A percentile compares a stretch with the other conserved stretches of the same genome.
Conservation (phyloP, 2,329 filamentous ascomycete genomes). For the Botrytis porri region DNA sequence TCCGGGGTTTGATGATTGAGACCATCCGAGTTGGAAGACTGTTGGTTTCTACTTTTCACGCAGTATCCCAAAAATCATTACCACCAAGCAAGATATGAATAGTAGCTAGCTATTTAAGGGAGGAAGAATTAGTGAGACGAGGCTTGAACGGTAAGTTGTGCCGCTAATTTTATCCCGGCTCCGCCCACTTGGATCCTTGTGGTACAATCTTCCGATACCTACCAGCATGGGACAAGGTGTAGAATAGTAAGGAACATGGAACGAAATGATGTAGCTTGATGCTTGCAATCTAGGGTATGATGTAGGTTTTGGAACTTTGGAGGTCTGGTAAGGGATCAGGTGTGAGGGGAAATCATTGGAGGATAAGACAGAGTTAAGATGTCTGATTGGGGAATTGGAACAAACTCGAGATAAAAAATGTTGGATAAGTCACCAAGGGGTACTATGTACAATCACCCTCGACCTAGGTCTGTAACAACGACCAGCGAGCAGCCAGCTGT, state of each 20-base stretch:
- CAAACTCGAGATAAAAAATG: neutral
- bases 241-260: neutral
- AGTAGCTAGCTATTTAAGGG: neutral
- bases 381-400: neutral
- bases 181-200: constrained; percentile 12
- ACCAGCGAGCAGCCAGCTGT: neutral
- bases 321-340: neutral
- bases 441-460: neutral
- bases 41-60: constrained; percentile 1
- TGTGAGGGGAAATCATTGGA: constrained; percentile 1
- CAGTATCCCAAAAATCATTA: neutral
- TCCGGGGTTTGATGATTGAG: neutral
- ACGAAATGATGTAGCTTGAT: neutral
- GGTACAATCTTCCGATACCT: constrained; percentile 13
- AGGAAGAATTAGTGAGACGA: neutral
- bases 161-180: constrained; percentile 13
- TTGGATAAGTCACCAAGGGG: neutral
- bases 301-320: neutral
- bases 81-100: neutral
- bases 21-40: neutral
- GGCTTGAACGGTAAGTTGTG: constrained; percentile 4
- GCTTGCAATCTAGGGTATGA: neutral
- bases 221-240: neutral
- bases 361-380: neutral
- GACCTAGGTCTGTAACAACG: neutral